Conservation (phyloP, 306 rosid species). For the Spatholobus suberectus region DNA sequence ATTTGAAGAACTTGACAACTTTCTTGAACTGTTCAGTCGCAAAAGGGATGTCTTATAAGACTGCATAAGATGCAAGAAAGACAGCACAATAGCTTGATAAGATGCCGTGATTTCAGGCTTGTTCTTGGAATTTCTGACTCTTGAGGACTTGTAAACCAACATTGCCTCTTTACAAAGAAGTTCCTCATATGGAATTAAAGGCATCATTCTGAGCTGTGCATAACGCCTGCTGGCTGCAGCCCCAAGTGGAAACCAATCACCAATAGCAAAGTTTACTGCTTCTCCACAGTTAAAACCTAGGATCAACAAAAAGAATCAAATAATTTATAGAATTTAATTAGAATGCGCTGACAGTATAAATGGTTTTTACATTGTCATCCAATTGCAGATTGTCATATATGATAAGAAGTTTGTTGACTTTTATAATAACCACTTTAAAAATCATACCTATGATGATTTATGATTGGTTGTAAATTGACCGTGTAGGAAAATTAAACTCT, state of each 20-base stretch:
- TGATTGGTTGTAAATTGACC: background rate
- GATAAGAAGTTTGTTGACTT: background rate
- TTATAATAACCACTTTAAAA: background rate
- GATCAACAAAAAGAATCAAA: slow-evolving; percentile 6
- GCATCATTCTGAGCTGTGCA: slow-evolving; percentile 36
- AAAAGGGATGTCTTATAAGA: slow-evolving; percentile 34
- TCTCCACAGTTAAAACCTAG: slow-evolving; percentile 53
- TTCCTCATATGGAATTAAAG: slow-evolving; percentile 55
- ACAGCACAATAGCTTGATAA: slow-evolving; percentile 2
- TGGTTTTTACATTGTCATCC: background rate
- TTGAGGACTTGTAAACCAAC: slow-evolving; percentile 40
- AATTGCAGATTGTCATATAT: background rate
- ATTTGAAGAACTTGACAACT: slow-evolving; percentile 21
- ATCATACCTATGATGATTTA: background rate
- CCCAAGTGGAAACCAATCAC: slow-evolving; percentile 54
- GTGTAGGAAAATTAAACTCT: background rate
- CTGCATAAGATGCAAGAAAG: slow-evolving; percentile 45
- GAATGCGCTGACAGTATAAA: background rate
- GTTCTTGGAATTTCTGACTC: background rate
- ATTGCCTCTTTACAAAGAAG: slow-evolving; percentile 55
- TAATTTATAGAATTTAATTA: background rate
- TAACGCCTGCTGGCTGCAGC: slow-evolving; percentile 45
- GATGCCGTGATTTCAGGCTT: slow-evolving; percentile 17
- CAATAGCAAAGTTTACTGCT: slow-evolving; percentile 47
- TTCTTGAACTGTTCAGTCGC: background rate